phyloP scores from a whole-genome alignment of 139 green algal species.

The Chlamydomonas incerta region DNA sequence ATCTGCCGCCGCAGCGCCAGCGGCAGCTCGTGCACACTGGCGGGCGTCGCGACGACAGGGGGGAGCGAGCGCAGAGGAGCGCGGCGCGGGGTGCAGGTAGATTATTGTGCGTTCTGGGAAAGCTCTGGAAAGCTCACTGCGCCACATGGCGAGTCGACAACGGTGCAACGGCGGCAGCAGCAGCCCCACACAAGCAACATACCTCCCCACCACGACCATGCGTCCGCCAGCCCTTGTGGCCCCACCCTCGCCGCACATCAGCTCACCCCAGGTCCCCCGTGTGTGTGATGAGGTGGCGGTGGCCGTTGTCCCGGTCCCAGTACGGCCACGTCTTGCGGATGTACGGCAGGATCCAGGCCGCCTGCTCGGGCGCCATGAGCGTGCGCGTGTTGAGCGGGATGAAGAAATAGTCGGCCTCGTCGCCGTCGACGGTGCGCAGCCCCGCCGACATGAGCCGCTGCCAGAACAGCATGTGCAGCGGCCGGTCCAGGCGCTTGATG shows the following conservation, averaged over 20 bases:
- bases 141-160: too few species aligned
- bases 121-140: too few species aligned
- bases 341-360: constrained; percentile 20
- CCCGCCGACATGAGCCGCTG: constrained; percentile 56
- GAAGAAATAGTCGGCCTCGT: constrained; percentile 52
- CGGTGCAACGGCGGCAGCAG: too few species aligned
- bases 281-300: constrained; percentile 49
- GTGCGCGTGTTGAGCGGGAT: constrained; percentile 49
- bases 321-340: constrained; percentile 38
- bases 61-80: too few species aligned
- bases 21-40: neutral
- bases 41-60: neutral
- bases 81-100: neutral
- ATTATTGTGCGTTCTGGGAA: too few species aligned
- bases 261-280: constrained; percentile 40
- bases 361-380: neutral
- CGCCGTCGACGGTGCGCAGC: constrained; percentile 35
- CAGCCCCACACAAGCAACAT: too few species aligned
- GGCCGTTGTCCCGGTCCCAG: neutral
- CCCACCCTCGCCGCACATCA: too few species aligned
- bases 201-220: neutral
- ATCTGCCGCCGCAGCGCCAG: neutral
- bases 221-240: neutral
- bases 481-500: constrained; percentile 48
- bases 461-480: constrained; percentile 47